phyloP scores from a whole-genome alignment of 2,329 filamentous ascomycete species.

The Colletotrichum navitas region DNA sequence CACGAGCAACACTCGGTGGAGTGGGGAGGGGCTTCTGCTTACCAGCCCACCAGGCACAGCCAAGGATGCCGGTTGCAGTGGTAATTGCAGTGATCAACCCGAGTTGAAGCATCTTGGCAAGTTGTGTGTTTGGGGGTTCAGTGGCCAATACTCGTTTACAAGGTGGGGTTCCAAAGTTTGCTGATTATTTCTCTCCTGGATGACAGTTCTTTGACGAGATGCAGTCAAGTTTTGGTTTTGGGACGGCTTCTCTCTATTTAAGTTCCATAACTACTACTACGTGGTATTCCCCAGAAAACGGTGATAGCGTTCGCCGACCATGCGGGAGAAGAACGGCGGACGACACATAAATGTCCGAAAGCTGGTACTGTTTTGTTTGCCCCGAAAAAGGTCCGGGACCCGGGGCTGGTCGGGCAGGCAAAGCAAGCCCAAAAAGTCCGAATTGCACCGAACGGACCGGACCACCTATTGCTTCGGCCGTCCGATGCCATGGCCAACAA shows the following conservation, averaged over 20 bases:
- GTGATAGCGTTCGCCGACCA: conserved; percentile 6
- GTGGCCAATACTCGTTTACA: not conserved
- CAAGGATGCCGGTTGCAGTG: conserved; percentile 36
- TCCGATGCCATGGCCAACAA: conserved; percentile 27
- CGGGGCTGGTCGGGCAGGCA: not conserved
- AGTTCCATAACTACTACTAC: not conserved
- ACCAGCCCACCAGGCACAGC: conserved; percentile 40
- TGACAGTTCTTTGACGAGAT: not conserved
- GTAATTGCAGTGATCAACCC: conserved; percentile 31
- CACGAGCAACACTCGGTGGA: not conserved
- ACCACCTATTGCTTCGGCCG: conserved; percentile 5
- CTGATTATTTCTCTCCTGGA: not conserved
- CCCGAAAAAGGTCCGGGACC: not conserved
- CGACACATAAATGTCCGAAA: conserved; percentile 28
- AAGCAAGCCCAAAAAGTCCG: conserved; percentile 1
- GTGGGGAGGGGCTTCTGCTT: conserved; percentile 1
- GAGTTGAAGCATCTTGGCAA: conserved; percentile 31
- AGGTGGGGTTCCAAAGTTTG: not conserved
- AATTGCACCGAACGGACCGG: not conserved
- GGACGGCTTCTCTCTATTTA: not conserved
- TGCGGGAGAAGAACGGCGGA: conserved; percentile 26
- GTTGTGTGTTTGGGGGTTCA: not conserved
- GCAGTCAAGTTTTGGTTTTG: not conserved
- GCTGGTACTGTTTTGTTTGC: not conserved
- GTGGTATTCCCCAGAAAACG: not conserved